Conservation (phyloP, 2,329 filamentous ascomycete species). For the Chrysosporium keratinophilum region DNA sequence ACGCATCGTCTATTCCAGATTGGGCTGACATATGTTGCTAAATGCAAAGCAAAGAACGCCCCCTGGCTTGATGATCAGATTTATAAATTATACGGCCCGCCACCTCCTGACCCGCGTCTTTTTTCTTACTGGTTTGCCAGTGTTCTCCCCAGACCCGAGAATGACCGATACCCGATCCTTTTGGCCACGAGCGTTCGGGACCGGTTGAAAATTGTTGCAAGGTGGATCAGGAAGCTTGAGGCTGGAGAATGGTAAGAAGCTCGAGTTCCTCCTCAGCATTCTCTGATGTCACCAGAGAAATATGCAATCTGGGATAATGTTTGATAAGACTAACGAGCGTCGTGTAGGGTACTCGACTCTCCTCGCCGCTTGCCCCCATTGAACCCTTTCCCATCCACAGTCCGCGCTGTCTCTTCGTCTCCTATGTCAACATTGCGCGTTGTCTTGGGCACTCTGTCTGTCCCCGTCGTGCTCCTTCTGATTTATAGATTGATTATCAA, state of each 20-base stretch:
- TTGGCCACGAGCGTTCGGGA: slow-evolving; percentile 65
- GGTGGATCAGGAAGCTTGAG: slow-evolving; percentile 67
- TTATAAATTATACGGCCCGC: slow-evolving; percentile 63
- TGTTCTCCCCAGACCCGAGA: slow-evolving; percentile 64
- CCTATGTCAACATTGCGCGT: slow-evolving; percentile 25
- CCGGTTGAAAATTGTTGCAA: slow-evolving; percentile 69
- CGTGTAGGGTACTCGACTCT: not conserved
- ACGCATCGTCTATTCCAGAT: slow-evolving; percentile 50
- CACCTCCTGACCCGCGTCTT: slow-evolving; percentile 61
- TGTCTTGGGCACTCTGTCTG: slow-evolving; percentile 17
- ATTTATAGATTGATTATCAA: not conserved
- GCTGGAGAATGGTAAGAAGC: slow-evolving; percentile 56
- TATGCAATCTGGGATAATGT: too few species aligned
- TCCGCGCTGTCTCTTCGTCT: slow-evolving; percentile 37
- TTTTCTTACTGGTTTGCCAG: slow-evolving; percentile 90
- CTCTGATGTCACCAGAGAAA: not conserved
- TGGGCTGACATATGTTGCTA: slow-evolving; percentile 55
- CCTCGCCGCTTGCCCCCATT: not conserved
- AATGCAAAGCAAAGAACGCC: slow-evolving; percentile 58
- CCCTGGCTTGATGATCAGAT: slow-evolving; percentile 66
- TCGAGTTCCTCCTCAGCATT: not conserved
- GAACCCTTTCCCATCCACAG: slow-evolving; percentile 26
- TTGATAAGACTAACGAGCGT: not conserved
- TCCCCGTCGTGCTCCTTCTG: slow-evolving; percentile 10
- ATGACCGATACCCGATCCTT: slow-evolving; percentile 69